Percentiles rank a stretch among this genome's conserved stretches.
Evolutionary conservation across 257 asterid genomes (phyloP).

Genomic region (Salvia hispanica): DNA sequence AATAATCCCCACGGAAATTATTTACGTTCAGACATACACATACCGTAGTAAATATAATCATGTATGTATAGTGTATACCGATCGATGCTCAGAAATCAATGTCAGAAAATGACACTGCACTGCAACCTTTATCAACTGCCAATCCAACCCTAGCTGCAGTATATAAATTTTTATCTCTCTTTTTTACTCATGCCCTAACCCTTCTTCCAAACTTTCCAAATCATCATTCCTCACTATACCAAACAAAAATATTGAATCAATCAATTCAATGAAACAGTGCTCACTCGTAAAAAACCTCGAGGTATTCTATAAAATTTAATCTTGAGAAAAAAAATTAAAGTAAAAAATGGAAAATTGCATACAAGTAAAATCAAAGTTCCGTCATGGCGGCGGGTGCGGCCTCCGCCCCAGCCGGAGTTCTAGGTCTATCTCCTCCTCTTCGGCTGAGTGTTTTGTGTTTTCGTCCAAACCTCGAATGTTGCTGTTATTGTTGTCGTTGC

Average conservation of each 20-base stretch:
- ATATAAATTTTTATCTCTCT: neutral
- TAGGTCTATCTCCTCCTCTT: slow-evolving; percentile 59
- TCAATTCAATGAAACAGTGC: slow-evolving; percentile 27
- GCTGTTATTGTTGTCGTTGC: neutral
- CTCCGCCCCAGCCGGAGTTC: slow-evolving; percentile 68
- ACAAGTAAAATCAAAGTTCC: neutral
- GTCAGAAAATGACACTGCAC: slow-evolving; percentile 70
- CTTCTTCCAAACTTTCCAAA: neutral
- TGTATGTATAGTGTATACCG: too few species aligned
- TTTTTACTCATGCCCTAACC: slow-evolving; percentile 23
- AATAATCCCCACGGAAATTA: slow-evolving; percentile 51
- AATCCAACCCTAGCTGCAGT: slow-evolving; percentile 44
- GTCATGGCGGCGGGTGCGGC: slow-evolving; percentile 26
- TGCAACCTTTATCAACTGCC: slow-evolving; percentile 46
- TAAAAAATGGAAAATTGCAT: slow-evolving; percentile 5
- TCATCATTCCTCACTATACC: neutral
- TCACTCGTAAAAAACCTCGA: neutral
- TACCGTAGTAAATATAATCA: neutral
- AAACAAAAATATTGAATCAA: neutral
- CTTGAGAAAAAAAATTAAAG: neutral
- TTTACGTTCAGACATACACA: slow-evolving; percentile 30
- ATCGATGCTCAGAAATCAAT: slow-evolving; percentile 46
- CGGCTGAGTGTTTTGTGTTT: slow-evolving; percentile 19
- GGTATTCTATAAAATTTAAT: neutral
- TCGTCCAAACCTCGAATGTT: neutral